phyloP scores from a whole-genome alignment of 352 stramenopile species.

The Phytophthora foliorum region DNA sequence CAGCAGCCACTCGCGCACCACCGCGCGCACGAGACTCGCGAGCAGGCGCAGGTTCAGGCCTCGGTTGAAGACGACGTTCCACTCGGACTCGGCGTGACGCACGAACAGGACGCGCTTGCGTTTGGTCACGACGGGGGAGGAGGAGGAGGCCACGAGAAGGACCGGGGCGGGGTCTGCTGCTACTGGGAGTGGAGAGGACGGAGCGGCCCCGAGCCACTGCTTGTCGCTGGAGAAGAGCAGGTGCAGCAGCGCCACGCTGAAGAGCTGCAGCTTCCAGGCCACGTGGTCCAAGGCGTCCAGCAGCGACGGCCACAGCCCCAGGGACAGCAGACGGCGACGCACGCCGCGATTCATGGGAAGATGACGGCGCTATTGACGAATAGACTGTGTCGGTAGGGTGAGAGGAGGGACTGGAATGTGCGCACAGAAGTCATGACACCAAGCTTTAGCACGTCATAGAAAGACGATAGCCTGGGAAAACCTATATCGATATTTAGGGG shows the following conservation, averaged over 20 bases:
- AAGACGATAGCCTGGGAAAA: too few species aligned
- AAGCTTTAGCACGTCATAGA: too few species aligned
- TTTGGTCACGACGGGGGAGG: slow-evolving; percentile 21
- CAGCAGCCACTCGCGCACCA: slow-evolving; percentile 77
- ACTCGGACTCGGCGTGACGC: slow-evolving; percentile 89
- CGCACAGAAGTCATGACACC: too few species aligned
- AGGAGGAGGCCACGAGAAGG: neutral
- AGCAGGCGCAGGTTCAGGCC: slow-evolving; percentile 57
- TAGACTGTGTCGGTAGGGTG: neutral
- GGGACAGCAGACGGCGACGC: slow-evolving; percentile 18
- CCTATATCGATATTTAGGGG: too few species aligned
- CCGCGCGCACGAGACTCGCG: slow-evolving; percentile 56
- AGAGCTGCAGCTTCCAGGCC: slow-evolving; percentile 75
- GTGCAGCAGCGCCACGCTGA: slow-evolving; percentile 65
- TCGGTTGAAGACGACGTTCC: slow-evolving; percentile 92
- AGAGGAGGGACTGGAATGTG: too few species aligned
- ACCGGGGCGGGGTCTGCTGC: neutral
- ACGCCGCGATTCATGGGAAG: slow-evolving; percentile 26
- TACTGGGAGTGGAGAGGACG: neutral
- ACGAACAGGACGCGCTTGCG: slow-evolving; percentile 85
- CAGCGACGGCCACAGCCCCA: slow-evolving; percentile 38
- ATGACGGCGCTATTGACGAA: neutral
- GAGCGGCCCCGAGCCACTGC: slow-evolving; percentile 37
- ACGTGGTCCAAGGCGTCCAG: slow-evolving; percentile 55
- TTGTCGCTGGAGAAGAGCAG: slow-evolving; percentile 83